Evolutionary conservation across 1,284 basidiomycete species (phyloP).

Genomic region (Pholiota adiposa): DNA sequence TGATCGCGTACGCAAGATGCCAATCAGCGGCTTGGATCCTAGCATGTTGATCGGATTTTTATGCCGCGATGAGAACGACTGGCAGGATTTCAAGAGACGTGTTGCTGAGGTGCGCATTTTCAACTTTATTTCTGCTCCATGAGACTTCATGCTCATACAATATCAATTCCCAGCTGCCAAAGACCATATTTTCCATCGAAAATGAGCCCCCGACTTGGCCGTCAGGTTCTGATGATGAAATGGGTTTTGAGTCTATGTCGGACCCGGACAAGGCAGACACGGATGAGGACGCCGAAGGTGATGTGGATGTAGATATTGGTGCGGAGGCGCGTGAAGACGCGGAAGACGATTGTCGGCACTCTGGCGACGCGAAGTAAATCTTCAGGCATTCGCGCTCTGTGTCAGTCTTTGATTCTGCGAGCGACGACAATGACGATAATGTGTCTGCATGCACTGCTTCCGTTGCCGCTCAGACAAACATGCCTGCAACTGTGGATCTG

Average conservation of each 20-base stretch:
- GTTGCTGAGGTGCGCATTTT: constrained; percentile 64
- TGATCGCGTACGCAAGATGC: constrained; percentile 93
- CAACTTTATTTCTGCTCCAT: constrained; percentile 7
- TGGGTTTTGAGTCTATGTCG: constrained; percentile 61
- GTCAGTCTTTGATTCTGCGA: too few relatives aligned
- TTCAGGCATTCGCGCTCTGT: too few relatives aligned
- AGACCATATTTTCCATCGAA: constrained; percentile 81
- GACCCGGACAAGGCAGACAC: constrained; percentile 32
- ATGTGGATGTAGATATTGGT: constrained; percentile 16
- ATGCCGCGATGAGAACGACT: constrained; percentile 81
- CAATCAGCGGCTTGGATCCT: constrained; percentile 88
- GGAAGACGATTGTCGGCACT: too few relatives aligned
- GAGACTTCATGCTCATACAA: too few relatives aligned
- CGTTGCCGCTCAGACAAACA: too few relatives aligned
- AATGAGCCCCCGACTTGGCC: constrained; percentile 87
- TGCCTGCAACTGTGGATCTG: too few relatives aligned
- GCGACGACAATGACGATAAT: too few relatives aligned
- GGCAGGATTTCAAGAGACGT: constrained; percentile 79
- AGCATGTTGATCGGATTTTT: constrained; percentile 97
- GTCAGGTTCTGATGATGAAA: constrained; percentile 71
- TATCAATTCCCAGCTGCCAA: constrained; percentile 54
- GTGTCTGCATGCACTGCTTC: too few relatives aligned
- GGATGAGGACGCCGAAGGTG: constrained; percentile 21
- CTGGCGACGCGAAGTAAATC: too few relatives aligned
- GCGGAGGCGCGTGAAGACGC: constrained; percentile 44